Percentiles rank a stretch among this genome's conserved stretches.
These are phyloP conservation scores for Pseudodiploospora longispora DNA, from an alignment of 2,329 filamentous ascomycete species.

Conservation along the genomic window DNA sequence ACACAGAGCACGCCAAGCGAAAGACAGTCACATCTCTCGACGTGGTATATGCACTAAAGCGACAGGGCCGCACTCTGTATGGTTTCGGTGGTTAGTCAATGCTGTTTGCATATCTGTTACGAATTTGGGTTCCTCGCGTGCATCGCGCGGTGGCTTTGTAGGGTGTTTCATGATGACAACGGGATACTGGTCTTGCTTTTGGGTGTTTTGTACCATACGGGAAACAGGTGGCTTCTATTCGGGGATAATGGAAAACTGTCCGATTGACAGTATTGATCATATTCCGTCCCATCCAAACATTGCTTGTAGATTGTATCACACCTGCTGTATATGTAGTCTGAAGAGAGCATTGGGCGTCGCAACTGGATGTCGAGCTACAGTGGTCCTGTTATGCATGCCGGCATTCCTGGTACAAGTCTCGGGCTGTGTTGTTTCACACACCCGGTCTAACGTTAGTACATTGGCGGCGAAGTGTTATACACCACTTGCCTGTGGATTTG, in stretches of 20 bases:
- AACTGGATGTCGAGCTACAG: too few relatives aligned
- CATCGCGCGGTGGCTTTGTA: constrained; percentile 15
- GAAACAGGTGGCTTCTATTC: constrained; percentile 29
- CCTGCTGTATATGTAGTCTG: too few relatives aligned
- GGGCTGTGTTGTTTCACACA: too few relatives aligned
- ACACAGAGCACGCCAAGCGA: constrained; percentile 74
- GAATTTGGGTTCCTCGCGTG: constrained; percentile 19
- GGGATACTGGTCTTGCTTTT: constrained; percentile 34
- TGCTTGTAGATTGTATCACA: too few relatives aligned
- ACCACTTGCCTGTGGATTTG: too few relatives aligned
- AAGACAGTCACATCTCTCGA: constrained; percentile 69
- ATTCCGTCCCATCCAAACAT: too few relatives aligned
- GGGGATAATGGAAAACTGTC: constrained; percentile 24
- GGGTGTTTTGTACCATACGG: constrained; percentile 28
- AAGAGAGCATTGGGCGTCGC: too few relatives aligned
- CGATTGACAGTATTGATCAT: neutral
- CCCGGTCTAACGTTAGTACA: too few relatives aligned
- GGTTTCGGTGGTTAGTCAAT: constrained; percentile 73
- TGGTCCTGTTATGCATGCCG: too few relatives aligned
- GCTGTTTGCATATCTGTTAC: constrained; percentile 26
- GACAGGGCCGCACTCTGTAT: constrained; percentile 71
- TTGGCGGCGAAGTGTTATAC: too few relatives aligned
- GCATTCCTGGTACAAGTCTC: too few relatives aligned
- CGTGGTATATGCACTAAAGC: constrained; percentile 60
- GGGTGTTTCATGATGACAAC: constrained; percentile 35